phyloP scores from a whole-genome alignment of 345 rosid genomes.

The Isatis tinctoria region DNA sequence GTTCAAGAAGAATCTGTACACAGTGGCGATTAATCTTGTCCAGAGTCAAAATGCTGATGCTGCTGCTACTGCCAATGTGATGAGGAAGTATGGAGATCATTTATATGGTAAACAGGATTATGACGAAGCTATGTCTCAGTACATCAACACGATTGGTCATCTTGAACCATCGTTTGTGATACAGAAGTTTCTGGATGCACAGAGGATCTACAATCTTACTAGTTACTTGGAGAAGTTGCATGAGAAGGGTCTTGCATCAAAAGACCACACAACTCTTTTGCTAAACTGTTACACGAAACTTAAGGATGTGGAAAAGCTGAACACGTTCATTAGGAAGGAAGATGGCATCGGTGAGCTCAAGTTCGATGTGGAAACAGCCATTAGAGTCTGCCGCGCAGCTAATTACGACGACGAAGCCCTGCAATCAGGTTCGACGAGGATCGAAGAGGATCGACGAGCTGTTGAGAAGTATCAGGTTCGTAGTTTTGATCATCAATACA shows the following conservation, averaged over 20 bases:
- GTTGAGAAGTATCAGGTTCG: conserved; percentile 93
- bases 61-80: conserved; percentile 96
- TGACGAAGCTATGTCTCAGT: conserved; percentile 95
- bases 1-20: conserved; percentile 90
- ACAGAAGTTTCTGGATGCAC: conserved; percentile 98
- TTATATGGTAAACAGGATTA: conserved; percentile 91
- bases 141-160: conserved; percentile 86
- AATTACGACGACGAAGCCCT: conserved; percentile 96
- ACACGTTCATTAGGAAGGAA: conserved; percentile 87
- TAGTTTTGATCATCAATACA: conserved; percentile 2
- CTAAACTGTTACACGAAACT: conserved; percentile 93
- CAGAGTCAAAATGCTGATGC: conserved; percentile 99
- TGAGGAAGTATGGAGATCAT: conserved; percentile 97
- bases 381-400: conserved; percentile 97
- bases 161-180: conserved; percentile 99
- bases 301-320: conserved; percentile 92
- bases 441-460: conserved; percentile 89
- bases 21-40: conserved; percentile 94
- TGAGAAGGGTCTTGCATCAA: conserved; percentile 97
- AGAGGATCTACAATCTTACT: conserved; percentile 95
- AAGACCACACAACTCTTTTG: conserved; percentile 96
- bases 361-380: conserved; percentile 97
- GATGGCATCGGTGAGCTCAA: conserved; percentile 89
- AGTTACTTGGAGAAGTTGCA: conserved; percentile 92
- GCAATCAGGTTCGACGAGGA: conserved; percentile 89